phyloP scores from a whole-genome alignment of 192 early-diverging fungal species.

The Lobosporangium transversale region DNA sequence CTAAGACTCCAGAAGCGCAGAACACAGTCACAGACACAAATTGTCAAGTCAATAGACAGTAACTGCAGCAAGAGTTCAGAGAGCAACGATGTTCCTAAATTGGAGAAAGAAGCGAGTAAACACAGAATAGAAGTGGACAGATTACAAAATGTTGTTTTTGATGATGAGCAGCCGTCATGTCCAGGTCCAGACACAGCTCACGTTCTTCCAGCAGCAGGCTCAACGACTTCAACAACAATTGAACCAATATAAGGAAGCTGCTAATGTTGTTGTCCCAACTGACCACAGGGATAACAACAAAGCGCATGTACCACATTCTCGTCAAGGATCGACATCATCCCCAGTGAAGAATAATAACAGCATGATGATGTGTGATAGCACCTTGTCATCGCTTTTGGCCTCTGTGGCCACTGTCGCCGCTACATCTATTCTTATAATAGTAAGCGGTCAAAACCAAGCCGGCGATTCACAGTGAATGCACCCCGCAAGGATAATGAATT shows the following conservation, averaged over 20 bases:
- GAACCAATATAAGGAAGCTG: background rate
- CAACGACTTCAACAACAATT: slow-evolving; percentile 22
- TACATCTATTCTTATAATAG: slow-evolving; percentile 12
- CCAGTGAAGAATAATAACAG: slow-evolving; percentile 21
- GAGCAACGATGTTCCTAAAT: too few species aligned
- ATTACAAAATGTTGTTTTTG: slow-evolving; percentile 37
- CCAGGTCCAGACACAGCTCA: slow-evolving; percentile 40
- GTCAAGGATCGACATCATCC: background rate
- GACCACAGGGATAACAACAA: too few species aligned
- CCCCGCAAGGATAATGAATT: slow-evolving; percentile 26
- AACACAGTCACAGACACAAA: too few species aligned
- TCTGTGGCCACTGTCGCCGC: slow-evolving; percentile 32
- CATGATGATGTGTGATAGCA: slow-evolving; percentile 16
- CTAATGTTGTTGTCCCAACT: too few species aligned
- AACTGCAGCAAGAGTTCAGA: too few species aligned
- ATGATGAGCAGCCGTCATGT: slow-evolving; percentile 39
- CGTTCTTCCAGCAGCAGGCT: slow-evolving; percentile 39
- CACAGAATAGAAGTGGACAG: slow-evolving; percentile 22
- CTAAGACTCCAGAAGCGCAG: slow-evolving; percentile 3
- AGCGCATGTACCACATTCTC: background rate
- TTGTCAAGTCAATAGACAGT: too few species aligned
- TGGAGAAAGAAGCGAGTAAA: slow-evolving; percentile 10
- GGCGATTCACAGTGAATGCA: slow-evolving; percentile 44
- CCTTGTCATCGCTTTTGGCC: slow-evolving; percentile 22
- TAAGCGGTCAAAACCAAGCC: slow-evolving; percentile 21